These are phyloP conservation scores for Globisporangium viniferum DNA, from an alignment of 352 stramenopile genomes.

Conservation along the genomic window DNA sequence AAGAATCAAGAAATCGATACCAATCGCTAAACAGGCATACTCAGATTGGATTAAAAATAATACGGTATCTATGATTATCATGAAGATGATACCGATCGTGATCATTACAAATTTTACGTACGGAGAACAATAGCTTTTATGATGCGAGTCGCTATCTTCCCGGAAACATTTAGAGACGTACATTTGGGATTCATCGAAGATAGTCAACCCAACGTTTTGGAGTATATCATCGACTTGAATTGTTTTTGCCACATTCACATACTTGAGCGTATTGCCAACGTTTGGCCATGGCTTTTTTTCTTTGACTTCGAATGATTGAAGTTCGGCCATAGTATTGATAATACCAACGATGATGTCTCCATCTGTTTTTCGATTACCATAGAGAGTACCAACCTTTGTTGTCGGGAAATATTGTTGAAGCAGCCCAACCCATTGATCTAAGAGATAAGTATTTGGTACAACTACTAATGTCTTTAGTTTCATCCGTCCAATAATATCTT, in stretches of 20 bases:
- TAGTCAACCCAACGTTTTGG: background rate
- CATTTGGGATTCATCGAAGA: background rate
- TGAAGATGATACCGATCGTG: too few species aligned
- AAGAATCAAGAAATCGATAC: too few species aligned
- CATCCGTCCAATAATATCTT: background rate
- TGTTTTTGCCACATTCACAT: background rate
- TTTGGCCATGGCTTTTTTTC: background rate
- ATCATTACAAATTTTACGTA: too few species aligned
- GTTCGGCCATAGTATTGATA: background rate
- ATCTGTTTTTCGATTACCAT: background rate
- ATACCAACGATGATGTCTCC: background rate
- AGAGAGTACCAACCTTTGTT: background rate
- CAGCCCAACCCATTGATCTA: background rate
- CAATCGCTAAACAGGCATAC: too few species aligned
- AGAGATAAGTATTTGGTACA: background rate
- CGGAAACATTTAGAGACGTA: background rate
- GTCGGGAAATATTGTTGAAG: background rate
- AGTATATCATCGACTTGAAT: background rate
- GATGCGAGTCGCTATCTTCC: too few species aligned
- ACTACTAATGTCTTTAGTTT: background rate
- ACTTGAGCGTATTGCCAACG: background rate
- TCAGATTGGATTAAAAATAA: too few species aligned
- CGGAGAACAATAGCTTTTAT: too few species aligned
- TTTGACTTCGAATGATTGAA: background rate
- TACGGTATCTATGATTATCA: too few species aligned